A percentile compares a stretch with the other conserved stretches of the same genome.
Evolutionary conservation across 306 rosid species (phyloP).

Genomic region (cucumber (Cucumis sativus)): Cucumber_9930_V3 NC_026661.2:4568501-4569000

Average conservation of each 20-base stretch:
- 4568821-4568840: not conserved
- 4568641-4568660: slow-evolving; percentile 20
- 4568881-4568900: not conserved
- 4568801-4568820: slow-evolving; percentile 51
- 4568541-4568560: not conserved
- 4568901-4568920: not conserved
- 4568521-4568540: not conserved
- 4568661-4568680: slow-evolving; percentile 70
- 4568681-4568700: slow-evolving; percentile 76
- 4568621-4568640: not conserved
- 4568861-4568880: not conserved
- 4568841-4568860: not conserved
- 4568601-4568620: not conserved
- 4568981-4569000: not conserved
- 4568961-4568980: not conserved
- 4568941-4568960: not conserved
- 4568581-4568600: not conserved
- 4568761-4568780: slow-evolving; percentile 56
- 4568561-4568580: not conserved
- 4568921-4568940: not conserved
- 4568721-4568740: slow-evolving; percentile 45
- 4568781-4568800: slow-evolving; percentile 64
- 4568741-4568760: slow-evolving; percentile 52
- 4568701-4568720: slow-evolving; percentile 73
- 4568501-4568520: not conserved